Evolutionary conservation across 2,329 filamentous ascomycete genomes (phyloP), one percentile per base, ranked within the genome.

Genomic region (Leptographium radiaticola): DNA sequence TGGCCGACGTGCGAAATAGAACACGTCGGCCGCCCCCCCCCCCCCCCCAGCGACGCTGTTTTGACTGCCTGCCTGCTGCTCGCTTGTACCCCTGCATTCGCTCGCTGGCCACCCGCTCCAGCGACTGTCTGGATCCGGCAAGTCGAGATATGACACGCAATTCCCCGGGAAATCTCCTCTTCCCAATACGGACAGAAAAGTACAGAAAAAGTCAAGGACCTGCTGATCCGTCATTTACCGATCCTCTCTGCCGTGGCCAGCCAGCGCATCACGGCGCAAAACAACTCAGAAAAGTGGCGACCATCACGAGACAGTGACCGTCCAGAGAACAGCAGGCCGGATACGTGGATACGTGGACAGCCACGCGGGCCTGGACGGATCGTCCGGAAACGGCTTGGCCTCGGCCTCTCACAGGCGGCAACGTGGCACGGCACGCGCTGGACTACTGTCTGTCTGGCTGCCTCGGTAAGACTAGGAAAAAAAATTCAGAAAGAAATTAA

Each of bases 391-490:
- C 38, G 46, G 31, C 25, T 25, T 31, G 10, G 42, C n/a, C 44
- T 49, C 52, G 54, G 57, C 57, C 57, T 58, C 57, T 58, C 57
- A 58, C 55, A 56, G 38, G 39, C 54, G 39, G 55, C 57, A 54
- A 58, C 57, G 57, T 58, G 57, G 57, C 57, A 57, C 53, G 16
- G 43, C 7, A n/a, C 15, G 44, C 8, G 7, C 15, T 16, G n/a
- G 10, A 8, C 39, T 42, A 42, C n/a, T 42, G 25, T 5, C n/a
- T 42, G 25, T 5, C 25, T 25, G 3, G 25, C 25, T 25, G 25
- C 25, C 25, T 25, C 25, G 25, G 25, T 25, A 25, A 25, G 25
- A 25, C 3, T 2, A 25, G 25, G 25, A 25, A 25, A 25, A 25
- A 25, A 25, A 25, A 25, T 3, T 25, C 25, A 5, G 3, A 25